Evolutionary conservation across 148 eudicot species (phyloP).

Genomic region (Rhododendron vialii): DNA sequence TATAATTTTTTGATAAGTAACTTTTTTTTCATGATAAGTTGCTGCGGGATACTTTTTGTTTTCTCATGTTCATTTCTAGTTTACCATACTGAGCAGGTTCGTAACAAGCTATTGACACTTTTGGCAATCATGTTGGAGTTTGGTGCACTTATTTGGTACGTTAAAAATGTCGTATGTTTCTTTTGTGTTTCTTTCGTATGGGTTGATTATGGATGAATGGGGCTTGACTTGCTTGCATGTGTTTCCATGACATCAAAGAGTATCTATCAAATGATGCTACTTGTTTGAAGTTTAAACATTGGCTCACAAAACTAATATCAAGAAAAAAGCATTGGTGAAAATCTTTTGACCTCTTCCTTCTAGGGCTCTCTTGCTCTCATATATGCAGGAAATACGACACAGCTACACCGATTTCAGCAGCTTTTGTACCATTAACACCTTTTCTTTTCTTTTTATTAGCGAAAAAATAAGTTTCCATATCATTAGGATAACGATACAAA

Average conservation of each 20-base stretch:
- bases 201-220: constrained; percentile 2
- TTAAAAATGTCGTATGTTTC: not conserved
- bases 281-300: not conserved
- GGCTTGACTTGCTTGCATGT: not conserved
- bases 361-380: not conserved
- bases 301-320: not conserved
- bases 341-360: not conserved
- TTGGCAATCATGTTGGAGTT: constrained; percentile 81
- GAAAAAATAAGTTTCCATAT: too few species aligned
- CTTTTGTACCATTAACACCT: not conserved
- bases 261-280: not conserved
- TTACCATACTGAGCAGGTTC: constrained; percentile 46
- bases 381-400: not conserved
- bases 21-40: too few species aligned
- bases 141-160: constrained; percentile 80
- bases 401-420: not conserved
- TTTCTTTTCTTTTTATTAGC: too few species aligned
- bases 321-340: not conserved
- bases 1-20: too few species aligned
- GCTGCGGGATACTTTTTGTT: not conserved
- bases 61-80: constrained; percentile 11
- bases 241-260: not conserved
- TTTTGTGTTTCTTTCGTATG: constrained; percentile 1
- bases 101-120: constrained; percentile 85
- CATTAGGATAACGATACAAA: too few species aligned